Conservation (phyloP, 2,329 filamentous ascomycete genomes). For the Fusarium sp. region DNA sequence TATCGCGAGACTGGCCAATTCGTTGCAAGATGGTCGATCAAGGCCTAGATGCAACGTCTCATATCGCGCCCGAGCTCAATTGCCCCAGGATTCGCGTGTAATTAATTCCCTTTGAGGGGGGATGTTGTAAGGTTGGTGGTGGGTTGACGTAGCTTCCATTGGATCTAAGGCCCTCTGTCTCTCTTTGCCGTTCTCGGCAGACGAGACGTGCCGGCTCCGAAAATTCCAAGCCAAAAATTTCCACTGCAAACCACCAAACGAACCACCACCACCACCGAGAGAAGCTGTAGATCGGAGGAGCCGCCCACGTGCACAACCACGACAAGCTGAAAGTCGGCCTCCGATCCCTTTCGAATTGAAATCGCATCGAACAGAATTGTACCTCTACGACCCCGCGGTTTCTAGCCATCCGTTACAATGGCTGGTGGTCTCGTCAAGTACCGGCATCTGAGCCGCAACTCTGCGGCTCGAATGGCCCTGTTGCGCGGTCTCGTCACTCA, state of each 20-base stretch:
- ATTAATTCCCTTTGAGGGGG: conserved; percentile 17
- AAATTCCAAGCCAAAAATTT: conserved; percentile 47
- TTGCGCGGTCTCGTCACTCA: conserved; percentile 96
- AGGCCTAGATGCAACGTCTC: conserved; percentile 44
- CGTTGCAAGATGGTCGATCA: conserved; percentile 19
- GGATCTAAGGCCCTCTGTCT: conserved; percentile 25
- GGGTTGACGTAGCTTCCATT: conserved; percentile 41
- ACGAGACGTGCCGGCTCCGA: conserved; percentile 45
- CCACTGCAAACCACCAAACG: conserved; percentile 37
- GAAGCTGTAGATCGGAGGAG: conserved; percentile 16
- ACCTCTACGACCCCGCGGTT: background rate
- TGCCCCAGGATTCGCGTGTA: conserved; percentile 35
- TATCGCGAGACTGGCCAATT: conserved; percentile 34
- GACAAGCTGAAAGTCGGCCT: background rate
- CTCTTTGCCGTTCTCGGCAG: conserved; percentile 34
- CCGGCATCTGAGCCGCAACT: conserved; percentile 86
- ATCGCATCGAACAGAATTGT: background rate
- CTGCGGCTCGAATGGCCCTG: conserved; percentile 88
- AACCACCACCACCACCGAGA: conserved; percentile 27
- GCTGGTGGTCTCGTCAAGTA: conserved; percentile 89
- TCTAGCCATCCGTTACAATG: conserved; percentile 63
- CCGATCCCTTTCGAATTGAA: background rate
- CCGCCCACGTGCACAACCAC: conserved; percentile 23
- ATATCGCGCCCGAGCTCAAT: conserved; percentile 47
- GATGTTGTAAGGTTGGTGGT: conserved; percentile 40